A percentile compares a stretch with the other conserved stretches of the same genome.
These are phyloP conservation scores for Chondrus crispus DNA, from an alignment of 23 red algal genomes.

Conservation along the genomic window DNA sequence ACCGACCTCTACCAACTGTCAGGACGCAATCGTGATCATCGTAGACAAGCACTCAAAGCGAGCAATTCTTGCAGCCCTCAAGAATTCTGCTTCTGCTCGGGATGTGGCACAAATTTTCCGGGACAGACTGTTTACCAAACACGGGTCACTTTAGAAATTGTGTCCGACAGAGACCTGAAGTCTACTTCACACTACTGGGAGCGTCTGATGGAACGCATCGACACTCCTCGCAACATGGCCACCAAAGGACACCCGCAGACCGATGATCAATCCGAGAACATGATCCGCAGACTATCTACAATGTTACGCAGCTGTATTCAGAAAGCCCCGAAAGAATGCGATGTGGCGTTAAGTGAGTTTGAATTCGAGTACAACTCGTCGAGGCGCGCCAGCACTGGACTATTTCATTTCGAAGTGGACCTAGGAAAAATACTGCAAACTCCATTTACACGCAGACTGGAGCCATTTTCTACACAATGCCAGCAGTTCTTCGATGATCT, in stretches of 20 bases:
- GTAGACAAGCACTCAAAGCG: background rate
- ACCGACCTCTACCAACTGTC: background rate
- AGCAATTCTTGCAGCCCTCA: background rate
- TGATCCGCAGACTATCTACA: slow-evolving; percentile 1
- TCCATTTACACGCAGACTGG: background rate
- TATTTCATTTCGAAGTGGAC: slow-evolving; percentile 23
- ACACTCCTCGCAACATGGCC: background rate
- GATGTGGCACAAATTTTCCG: background rate
- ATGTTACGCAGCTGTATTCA: slow-evolving; percentile 16
- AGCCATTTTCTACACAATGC: background rate
- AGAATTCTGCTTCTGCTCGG: background rate
- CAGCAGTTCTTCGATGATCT: background rate
- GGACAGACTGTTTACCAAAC: background rate
- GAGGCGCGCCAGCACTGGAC: background rate
- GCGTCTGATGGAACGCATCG: background rate
- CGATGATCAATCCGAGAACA: slow-evolving; percentile 23
- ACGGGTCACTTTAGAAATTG: background rate
- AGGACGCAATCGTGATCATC: background rate
- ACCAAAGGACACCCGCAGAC: background rate
- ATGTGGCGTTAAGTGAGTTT: background rate
- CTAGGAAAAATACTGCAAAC: slow-evolving; percentile 10
- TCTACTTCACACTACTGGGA: background rate
- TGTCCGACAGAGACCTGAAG: background rate
- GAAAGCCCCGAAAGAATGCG: slow-evolving; percentile 15
- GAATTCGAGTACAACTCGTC: slow-evolving; percentile 32